phyloP scores from a whole-genome alignment of 2,329 filamentous ascomycete genomes.

The Fusarium graminum region DNA sequence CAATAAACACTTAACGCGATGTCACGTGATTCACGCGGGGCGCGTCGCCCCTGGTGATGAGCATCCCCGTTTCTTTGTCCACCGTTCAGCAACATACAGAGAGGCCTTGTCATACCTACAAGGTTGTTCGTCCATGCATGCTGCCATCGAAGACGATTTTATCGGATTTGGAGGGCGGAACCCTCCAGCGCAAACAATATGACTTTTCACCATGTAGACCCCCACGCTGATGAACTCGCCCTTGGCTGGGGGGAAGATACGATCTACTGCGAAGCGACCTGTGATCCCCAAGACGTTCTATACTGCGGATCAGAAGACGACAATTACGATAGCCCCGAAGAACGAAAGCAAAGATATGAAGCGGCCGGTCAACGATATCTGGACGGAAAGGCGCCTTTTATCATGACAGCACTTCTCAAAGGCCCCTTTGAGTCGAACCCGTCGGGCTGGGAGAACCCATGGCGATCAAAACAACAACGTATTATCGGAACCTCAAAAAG shows the following conservation, averaged over 20 bases:
- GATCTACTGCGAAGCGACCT: constrained; percentile 62
- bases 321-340: constrained; percentile 60
- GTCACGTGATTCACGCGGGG: constrained; percentile 54
- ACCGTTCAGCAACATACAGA: constrained; percentile 14
- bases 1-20: constrained; percentile 51
- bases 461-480: constrained; percentile 49
- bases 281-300: constrained; percentile 61
- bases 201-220: constrained; percentile 24
- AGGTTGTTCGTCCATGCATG: constrained; percentile 5
- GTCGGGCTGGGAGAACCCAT: constrained; percentile 53
- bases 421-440: constrained; percentile 68
- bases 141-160: constrained; percentile 6
- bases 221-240: constrained; percentile 25
- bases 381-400: constrained; percentile 65
- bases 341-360: constrained; percentile 68
- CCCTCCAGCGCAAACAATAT: constrained; percentile 35
- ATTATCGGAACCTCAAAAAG: constrained; percentile 5
- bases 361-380: constrained; percentile 70
- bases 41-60: constrained; percentile 47
- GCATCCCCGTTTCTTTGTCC: constrained; percentile 38
- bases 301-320: constrained; percentile 71
- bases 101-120: constrained; percentile 3
- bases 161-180: constrained; percentile 25
- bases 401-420: constrained; percentile 71
- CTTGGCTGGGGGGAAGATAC: constrained; percentile 50